Conservation (phyloP, 305 asterid genomes). For the Striga hermonthica region DNA sequence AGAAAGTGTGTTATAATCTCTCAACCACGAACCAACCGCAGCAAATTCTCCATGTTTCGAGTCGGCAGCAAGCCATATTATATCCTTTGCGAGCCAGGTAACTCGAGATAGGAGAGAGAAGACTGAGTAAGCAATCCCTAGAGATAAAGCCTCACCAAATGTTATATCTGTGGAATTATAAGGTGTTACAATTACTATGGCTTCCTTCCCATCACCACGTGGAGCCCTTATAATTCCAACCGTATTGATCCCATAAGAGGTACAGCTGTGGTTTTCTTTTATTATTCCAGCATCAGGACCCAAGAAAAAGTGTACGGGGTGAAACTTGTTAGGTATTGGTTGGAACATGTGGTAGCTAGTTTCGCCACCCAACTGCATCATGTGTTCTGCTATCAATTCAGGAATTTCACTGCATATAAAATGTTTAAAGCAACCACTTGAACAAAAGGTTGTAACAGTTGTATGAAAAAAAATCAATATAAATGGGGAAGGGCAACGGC, state of each 20-base stretch:
- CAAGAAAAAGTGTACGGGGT: slow-evolving; percentile 73
- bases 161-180: slow-evolving; percentile 63
- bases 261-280: slow-evolving; percentile 57
- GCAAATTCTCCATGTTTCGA: slow-evolving; percentile 80
- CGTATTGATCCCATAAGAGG: slow-evolving; percentile 67
- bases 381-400: slow-evolving; percentile 59
- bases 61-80: slow-evolving; percentile 94
- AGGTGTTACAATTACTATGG: slow-evolving; percentile 89
- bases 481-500: no score
- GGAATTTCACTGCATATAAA: slow-evolving; percentile 57
- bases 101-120: slow-evolving; percentile 82
- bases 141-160: slow-evolving; percentile 71
- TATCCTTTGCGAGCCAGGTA: slow-evolving; percentile 95
- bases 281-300: slow-evolving; percentile 54
- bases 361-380: slow-evolving; percentile 74
- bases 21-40: slow-evolving; percentile 85
- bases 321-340: slow-evolving; percentile 52
- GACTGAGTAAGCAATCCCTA: slow-evolving; percentile 76
- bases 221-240: slow-evolving; percentile 93
- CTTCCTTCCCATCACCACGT: slow-evolving; percentile 93
- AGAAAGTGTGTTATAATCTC: slow-evolving; percentile 72
- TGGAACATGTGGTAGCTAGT: slow-evolving; percentile 73
- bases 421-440: no score
- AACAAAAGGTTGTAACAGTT: no score
- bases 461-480: no score